These are phyloP conservation scores for Populus deltoides DNA, from an alignment of 345 rosid species.

Conservation along the genomic window DNA sequence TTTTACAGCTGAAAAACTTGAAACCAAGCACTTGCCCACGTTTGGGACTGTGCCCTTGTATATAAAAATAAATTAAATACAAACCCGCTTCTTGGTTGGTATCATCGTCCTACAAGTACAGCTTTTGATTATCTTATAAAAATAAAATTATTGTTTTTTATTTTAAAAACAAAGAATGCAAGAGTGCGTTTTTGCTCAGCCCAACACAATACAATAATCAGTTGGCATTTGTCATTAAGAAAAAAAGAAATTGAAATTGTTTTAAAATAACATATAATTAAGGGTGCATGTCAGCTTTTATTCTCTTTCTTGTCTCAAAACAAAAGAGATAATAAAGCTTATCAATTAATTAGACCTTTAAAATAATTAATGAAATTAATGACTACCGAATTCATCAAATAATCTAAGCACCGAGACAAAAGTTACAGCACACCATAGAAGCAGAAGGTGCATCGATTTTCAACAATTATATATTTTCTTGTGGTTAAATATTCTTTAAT, in stretches of 20 bases:
- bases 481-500: not conserved
- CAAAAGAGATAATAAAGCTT: slow-evolving; percentile 10
- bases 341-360: not conserved
- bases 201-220: not conserved
- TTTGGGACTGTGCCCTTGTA: not conserved
- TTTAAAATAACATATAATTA: not conserved
- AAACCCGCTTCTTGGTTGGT: not conserved
- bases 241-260: not conserved
- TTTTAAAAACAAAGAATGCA: not conserved
- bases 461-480: not conserved
- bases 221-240: not conserved
- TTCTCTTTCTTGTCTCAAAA: not conserved
- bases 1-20: not conserved
- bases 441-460: not conserved
- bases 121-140: not conserved
- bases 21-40: not conserved
- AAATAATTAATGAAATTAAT: slow-evolving; percentile 4
- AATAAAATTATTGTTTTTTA: not conserved
- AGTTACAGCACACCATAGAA: slow-evolving; percentile 9
- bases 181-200: not conserved
- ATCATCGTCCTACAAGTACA: not conserved
- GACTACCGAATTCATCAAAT: not conserved
- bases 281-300: not conserved
- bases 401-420: slow-evolving; percentile 18
- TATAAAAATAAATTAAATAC: not conserved